Evolutionary conservation across 176 grass and related monocot genomes (phyloP).

Genomic region (Zea luxurians): DNA sequence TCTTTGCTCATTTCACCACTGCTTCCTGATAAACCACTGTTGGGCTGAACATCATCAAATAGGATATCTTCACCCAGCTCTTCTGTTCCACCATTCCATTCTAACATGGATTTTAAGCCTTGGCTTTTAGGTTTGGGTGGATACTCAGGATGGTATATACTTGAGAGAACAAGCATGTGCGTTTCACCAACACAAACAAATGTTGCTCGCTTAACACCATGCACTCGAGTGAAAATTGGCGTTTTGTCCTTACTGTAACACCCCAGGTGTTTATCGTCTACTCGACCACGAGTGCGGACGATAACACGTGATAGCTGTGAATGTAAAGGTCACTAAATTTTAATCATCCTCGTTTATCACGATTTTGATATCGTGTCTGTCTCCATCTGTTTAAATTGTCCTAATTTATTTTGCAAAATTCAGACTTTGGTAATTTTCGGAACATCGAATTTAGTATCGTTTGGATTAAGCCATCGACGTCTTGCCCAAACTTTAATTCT

Average conservation of each 20-base stretch:
- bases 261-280: too few relatives aligned
- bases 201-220: constrained; percentile 83
- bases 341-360: too few relatives aligned
- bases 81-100: constrained; percentile 56
- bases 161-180: constrained; percentile 83
- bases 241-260: constrained; percentile 65
- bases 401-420: too few relatives aligned
- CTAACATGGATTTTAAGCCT: constrained; percentile 32
- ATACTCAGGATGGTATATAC: constrained; percentile 84
- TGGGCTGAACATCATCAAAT: constrained; percentile 51
- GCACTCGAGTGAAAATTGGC: constrained; percentile 67
- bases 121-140: constrained; percentile 52
- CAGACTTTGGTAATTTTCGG: too few relatives aligned
- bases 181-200: constrained; percentile 99
- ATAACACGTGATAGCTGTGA: too few relatives aligned
- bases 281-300: too few relatives aligned
- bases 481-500: too few relatives aligned
- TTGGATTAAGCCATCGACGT: too few relatives aligned
- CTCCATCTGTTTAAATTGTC: too few relatives aligned
- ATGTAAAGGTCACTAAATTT: too few relatives aligned
- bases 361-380: too few relatives aligned
- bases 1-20: constrained; percentile 36
- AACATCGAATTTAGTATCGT: too few relatives aligned
- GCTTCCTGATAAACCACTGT: constrained; percentile 36
- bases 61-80: constrained; percentile 73